These are phyloP conservation scores for Rhizophora mangle DNA, from an alignment of 345 rosid genomes.

Conservation along the genomic window DNA sequence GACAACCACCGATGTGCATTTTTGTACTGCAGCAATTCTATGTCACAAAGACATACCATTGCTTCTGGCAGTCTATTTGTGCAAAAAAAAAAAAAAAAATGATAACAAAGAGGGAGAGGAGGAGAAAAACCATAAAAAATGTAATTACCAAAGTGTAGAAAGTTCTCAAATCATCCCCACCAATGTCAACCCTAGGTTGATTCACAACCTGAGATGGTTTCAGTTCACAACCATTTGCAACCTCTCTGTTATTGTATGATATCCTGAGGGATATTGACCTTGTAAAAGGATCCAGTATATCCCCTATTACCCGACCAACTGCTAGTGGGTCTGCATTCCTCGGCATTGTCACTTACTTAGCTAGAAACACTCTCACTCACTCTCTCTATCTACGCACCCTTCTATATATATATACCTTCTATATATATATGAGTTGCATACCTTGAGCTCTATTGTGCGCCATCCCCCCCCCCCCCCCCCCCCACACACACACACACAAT, in stretches of 20 bases:
- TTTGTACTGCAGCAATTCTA: no score
- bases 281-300: constrained; percentile 56
- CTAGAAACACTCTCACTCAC: background rate
- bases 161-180: constrained; percentile 62
- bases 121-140: background rate
- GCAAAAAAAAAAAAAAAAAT: no score
- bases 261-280: constrained; percentile 44
- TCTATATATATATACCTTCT: background rate
- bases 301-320: constrained; percentile 67
- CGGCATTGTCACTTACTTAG: constrained; percentile 26
- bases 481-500: background rate
- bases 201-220: constrained; percentile 51
- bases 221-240: constrained; percentile 55
- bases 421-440: background rate
- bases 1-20: no score
- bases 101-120: background rate
- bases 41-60: no score
- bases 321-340: constrained; percentile 59
- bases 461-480: no score
- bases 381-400: background rate
- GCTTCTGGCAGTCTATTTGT: no score
- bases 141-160: constrained; percentile 57
- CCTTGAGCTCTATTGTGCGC: no score
- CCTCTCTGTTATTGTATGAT: constrained; percentile 29
- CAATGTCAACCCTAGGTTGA: constrained; percentile 58